phyloP scores from a whole-genome alignment of 2,329 filamentous ascomycete species.

The Coniochaeta prunicola region DNA sequence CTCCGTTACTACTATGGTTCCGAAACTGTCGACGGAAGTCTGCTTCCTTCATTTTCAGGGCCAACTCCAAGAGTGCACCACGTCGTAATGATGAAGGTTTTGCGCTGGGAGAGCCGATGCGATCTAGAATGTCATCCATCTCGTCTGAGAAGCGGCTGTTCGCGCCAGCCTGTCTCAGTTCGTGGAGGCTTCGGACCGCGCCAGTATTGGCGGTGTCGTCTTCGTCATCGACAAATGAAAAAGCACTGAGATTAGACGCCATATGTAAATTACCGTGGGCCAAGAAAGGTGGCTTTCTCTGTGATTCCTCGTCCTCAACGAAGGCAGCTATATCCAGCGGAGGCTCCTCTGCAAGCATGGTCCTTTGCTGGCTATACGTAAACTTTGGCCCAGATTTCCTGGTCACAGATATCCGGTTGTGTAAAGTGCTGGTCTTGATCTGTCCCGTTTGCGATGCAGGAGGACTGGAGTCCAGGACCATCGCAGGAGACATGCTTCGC shows the following conservation, averaged over 20 bases:
- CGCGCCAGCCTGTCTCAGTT: slow-evolving; percentile 57
- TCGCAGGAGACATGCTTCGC: slow-evolving; percentile 2
- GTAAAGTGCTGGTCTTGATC: slow-evolving; percentile 11
- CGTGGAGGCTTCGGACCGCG: slow-evolving; percentile 56
- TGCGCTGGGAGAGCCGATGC: slow-evolving; percentile 44
- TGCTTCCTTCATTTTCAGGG: slow-evolving; percentile 52
- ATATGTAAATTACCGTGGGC: slow-evolving; percentile 14
- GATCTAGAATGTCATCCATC: slow-evolving; percentile 55
- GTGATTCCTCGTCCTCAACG: slow-evolving; percentile 11
- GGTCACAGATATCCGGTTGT: slow-evolving; percentile 13
- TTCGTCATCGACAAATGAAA: slow-evolving; percentile 35
- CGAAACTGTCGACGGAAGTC: slow-evolving; percentile 63
- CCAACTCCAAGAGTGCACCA: slow-evolving; percentile 52
- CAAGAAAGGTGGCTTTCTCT: slow-evolving; percentile 12
- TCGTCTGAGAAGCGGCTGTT: slow-evolving; percentile 61
- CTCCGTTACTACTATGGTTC: slow-evolving; percentile 64
- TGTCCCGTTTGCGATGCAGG: slow-evolving; percentile 9
- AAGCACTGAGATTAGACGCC: slow-evolving; percentile 15
- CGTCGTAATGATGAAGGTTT: slow-evolving; percentile 45
- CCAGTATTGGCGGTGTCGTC: slow-evolving; percentile 34
- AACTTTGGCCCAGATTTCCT: slow-evolving; percentile 28
- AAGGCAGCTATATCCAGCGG: slow-evolving; percentile 12
- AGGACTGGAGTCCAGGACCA: slow-evolving; percentile 13
- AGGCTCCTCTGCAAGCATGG: slow-evolving; percentile 26
- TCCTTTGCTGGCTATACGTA: slow-evolving; percentile 29